Evolutionary conservation across 176 grass and related monocot species (phyloP).

Genomic region (Oryza rufipogon): DNA sequence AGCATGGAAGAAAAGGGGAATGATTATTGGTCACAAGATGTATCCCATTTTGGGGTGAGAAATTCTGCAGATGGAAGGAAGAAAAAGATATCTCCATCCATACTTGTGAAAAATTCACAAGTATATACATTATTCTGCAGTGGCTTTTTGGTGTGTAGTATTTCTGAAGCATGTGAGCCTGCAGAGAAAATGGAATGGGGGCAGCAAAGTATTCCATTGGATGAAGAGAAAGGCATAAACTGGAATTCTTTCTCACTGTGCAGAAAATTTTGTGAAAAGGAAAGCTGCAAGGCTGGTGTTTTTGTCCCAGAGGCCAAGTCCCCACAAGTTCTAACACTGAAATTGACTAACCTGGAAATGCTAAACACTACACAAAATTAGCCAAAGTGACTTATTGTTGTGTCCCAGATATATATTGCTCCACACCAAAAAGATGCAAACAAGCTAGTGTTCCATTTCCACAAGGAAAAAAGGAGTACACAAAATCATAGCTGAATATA

Average conservation of each 20-base stretch:
- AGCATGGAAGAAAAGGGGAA: not conserved
- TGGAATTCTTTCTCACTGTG: slow-evolving; percentile 9
- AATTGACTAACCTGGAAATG: not conserved
- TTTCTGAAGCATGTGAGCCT: not conserved
- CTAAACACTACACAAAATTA: not conserved
- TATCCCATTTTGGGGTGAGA: not conserved
- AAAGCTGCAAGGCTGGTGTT: slow-evolving; percentile 23
- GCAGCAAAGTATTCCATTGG: slow-evolving; percentile 37
- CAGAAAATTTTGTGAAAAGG: slow-evolving; percentile 8
- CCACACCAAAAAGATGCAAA: not conserved
- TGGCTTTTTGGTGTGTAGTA: slow-evolving; percentile 22
- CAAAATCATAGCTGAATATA: not conserved
- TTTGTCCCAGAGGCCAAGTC: slow-evolving; percentile 12
- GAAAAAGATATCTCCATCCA: not conserved
- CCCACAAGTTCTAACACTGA: not conserved
- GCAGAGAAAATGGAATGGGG: slow-evolving; percentile 35
- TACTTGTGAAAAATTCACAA: slow-evolving; percentile 24
- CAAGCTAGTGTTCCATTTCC: slow-evolving; percentile 27
- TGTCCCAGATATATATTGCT: not conserved
- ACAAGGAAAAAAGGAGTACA: not conserved
- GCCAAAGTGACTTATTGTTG: not conserved
- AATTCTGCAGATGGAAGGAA: not conserved
- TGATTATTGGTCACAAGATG: slow-evolving; percentile 11
- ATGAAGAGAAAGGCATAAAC: slow-evolving; percentile 51
- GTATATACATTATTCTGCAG: slow-evolving; percentile 9